phyloP scores from a whole-genome alignment of 164 flowering plant species.

The Vitis labrusca region DNA sequence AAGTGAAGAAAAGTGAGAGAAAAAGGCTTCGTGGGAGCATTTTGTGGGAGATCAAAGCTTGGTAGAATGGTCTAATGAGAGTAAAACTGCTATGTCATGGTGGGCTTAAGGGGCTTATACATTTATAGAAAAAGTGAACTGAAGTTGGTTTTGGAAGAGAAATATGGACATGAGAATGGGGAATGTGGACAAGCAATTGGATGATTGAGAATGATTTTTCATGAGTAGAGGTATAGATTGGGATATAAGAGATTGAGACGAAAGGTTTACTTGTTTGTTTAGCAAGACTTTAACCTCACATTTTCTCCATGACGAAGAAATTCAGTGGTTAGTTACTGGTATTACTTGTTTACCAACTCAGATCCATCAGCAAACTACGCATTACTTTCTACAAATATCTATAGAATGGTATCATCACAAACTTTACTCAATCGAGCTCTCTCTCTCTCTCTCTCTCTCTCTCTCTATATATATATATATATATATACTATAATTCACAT shows the following conservation, averaged over 20 bases:
- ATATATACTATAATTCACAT: too few relatives aligned
- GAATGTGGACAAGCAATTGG: neutral
- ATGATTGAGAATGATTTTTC: neutral
- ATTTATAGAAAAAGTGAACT: constrained; percentile 4
- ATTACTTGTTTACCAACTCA: too few relatives aligned
- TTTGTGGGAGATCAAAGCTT: neutral
- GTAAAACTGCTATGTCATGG: neutral
- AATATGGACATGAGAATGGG: too few relatives aligned
- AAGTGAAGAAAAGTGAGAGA: neutral
- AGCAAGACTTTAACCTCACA: too few relatives aligned
- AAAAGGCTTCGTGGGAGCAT: constrained; percentile 7
- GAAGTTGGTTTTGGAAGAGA: neutral
- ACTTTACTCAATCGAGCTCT: too few relatives aligned
- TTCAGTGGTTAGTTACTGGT: too few relatives aligned
- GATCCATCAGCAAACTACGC: too few relatives aligned
- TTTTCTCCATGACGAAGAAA: too few relatives aligned
- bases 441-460: too few relatives aligned
- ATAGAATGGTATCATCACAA: too few relatives aligned
- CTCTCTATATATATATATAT: too few relatives aligned
- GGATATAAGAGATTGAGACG: constrained; percentile 6
- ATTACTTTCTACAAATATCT: neutral
- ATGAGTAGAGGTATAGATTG: constrained; percentile 9
- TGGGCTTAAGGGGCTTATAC: neutral
- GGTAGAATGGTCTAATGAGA: too few relatives aligned
- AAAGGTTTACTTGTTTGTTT: constrained; percentile 1